These are phyloP conservation scores for Cercophora newfieldiana DNA, from an alignment of 495 filamentous ascomycete genomes.

Conservation along the genomic window DNA sequence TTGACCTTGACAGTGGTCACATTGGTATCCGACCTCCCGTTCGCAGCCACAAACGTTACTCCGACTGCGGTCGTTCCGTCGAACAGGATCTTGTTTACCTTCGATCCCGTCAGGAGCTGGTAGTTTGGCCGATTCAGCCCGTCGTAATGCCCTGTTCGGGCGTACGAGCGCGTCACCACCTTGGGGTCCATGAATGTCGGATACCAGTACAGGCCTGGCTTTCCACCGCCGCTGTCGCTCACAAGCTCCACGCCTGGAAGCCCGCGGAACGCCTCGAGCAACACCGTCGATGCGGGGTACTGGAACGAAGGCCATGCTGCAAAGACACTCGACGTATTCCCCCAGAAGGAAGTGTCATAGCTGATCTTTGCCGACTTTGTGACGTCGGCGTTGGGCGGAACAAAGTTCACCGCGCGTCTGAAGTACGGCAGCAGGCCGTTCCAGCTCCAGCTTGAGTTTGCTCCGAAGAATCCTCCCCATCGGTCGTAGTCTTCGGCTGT, in stretches of 20 bases:
- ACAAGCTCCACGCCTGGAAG: constrained; percentile 44
- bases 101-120: constrained; percentile 40
- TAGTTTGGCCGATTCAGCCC: constrained; percentile 39
- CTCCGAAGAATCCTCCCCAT: constrained; percentile 46
- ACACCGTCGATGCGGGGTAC: constrained; percentile 38
- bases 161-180: constrained; percentile 40
- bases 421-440: constrained; percentile 49
- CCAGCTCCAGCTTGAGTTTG: constrained; percentile 45
- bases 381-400: constrained; percentile 36
- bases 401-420: constrained; percentile 45
- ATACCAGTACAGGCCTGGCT: constrained; percentile 46
- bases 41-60: constrained; percentile 29
- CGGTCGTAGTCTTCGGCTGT: constrained; percentile 47
- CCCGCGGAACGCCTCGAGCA: constrained; percentile 40
- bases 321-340: constrained; percentile 41
- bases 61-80: constrained; percentile 40
- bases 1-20: constrained; percentile 41
- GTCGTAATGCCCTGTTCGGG: constrained; percentile 43
- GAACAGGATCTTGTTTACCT: constrained; percentile 39
- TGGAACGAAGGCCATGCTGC: constrained; percentile 47
- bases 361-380: constrained; percentile 40
- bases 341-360: constrained; percentile 45
- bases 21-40: constrained; percentile 10
- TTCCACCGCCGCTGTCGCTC: constrained; percentile 41
- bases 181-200: constrained; percentile 48